Evolutionary conservation across 768 basidiomycete genomes (phyloP).

Genomic region (Mycena polygramma): DNA sequence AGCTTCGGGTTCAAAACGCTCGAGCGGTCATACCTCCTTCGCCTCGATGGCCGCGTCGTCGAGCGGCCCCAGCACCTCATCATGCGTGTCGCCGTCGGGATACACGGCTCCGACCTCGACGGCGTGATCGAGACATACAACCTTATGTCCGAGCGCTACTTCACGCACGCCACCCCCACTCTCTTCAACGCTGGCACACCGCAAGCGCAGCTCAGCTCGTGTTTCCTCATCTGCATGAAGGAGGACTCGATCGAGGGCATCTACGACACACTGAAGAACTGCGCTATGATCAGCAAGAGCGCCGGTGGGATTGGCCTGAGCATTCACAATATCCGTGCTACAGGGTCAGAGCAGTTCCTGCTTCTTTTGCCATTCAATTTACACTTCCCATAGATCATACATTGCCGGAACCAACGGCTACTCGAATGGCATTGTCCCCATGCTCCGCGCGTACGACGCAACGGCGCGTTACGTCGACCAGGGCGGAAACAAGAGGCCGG

Average conservation of each 20-base stretch:
- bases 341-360: constrained; percentile 68
- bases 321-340: constrained; percentile 97
- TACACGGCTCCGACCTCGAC: constrained; percentile 92
- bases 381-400: constrained; percentile 75
- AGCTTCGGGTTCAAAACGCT: constrained; percentile 99
- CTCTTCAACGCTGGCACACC: constrained; percentile 99
- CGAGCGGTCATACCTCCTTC: constrained; percentile 96
- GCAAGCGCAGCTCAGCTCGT: constrained; percentile 93
- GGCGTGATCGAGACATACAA: constrained; percentile 93
- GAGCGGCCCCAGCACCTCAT: constrained; percentile 99
- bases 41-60: constrained; percentile 93
- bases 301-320: constrained; percentile 97
- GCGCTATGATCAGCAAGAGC: constrained; percentile 99
- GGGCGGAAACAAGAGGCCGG: constrained; percentile 98
- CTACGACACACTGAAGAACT: constrained; percentile 97
- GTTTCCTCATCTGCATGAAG: constrained; percentile 98
- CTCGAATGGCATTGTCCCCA: constrained; percentile 98
- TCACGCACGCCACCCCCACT: constrained; percentile 98
- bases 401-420: constrained; percentile 99
- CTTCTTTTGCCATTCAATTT: not conserved
- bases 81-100: constrained; percentile 99
- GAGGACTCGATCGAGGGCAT: constrained; percentile 99
- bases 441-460: constrained; percentile 98
- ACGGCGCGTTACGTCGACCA: constrained; percentile 99
- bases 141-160: constrained; percentile 98